Conservation (phyloP, 805 yeast species). For the Zygotorulaspora danielsina region DNA sequence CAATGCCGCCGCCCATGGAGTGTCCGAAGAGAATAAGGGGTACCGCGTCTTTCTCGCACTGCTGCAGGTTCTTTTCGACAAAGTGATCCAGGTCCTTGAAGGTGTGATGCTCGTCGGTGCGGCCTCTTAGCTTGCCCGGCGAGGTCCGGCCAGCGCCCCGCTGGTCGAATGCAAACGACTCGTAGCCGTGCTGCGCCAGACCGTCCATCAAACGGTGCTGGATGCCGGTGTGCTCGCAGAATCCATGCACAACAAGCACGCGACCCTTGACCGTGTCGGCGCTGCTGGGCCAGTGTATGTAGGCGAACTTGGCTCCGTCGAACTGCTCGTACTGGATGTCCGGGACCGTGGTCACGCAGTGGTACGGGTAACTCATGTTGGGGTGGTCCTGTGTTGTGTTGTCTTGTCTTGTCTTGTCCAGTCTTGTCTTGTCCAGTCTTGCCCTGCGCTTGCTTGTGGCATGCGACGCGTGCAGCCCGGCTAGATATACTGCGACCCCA, state of each 20-base stretch:
- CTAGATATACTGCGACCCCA: too few species aligned
- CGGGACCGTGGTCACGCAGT: constrained; percentile 21
- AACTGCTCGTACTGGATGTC: constrained; percentile 23
- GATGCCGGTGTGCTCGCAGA: constrained; percentile 51
- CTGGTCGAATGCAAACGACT: constrained; percentile 66
- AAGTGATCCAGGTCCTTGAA: constrained; percentile 59
- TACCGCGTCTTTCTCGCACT: constrained; percentile 22
- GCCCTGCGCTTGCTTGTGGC: too few species aligned
- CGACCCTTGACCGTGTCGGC: constrained; percentile 38
- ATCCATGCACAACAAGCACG: constrained; percentile 64
- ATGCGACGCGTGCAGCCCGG: too few species aligned
- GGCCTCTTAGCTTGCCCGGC: constrained; percentile 49
- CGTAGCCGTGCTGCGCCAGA: constrained; percentile 52
- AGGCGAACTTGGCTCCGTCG: constrained; percentile 31
- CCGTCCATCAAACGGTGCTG: constrained; percentile 53
- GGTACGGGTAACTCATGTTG: constrained; percentile 22
- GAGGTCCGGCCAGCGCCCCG: constrained; percentile 71
- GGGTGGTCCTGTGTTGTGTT: neutral
- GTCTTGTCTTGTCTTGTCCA: neutral
- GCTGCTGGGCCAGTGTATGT: constrained; percentile 27
- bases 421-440: too few species aligned
- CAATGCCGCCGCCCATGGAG: constrained; percentile 80
- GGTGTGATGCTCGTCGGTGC: constrained; percentile 51
- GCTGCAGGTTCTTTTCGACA: constrained; percentile 23
- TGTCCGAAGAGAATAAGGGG: constrained; percentile 56